Evolutionary conservation across 768 basidiomycete species (phyloP).

Genomic region (Chalciporus chontae): DNA sequence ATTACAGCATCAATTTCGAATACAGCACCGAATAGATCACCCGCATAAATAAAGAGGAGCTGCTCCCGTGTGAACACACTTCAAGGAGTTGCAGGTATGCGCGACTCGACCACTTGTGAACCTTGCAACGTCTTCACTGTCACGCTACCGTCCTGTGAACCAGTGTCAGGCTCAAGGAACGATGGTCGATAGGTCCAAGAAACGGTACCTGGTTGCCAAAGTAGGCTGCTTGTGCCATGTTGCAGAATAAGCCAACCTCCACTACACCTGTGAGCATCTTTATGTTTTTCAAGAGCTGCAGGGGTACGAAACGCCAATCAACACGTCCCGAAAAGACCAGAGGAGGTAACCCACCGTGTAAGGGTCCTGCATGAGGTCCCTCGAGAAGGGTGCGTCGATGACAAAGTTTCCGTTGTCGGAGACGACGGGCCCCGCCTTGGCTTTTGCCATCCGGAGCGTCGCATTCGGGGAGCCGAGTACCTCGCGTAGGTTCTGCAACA

Average conservation of each 20-base stretch:
- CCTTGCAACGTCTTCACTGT: conserved; percentile 47
- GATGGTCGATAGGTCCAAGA: not conserved
- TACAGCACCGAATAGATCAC: not conserved
- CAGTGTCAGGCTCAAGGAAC: not conserved
- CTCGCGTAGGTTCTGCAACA: conserved; percentile 67
- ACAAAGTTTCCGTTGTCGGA: conserved; percentile 97
- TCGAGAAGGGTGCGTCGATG: conserved; percentile 90
- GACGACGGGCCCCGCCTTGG: conserved; percentile 94
- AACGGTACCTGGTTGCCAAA: conserved; percentile 77
- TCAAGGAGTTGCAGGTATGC: conserved; percentile 10
- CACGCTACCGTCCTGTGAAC: conserved; percentile 62
- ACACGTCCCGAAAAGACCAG: not conserved
- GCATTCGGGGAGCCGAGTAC: conserved; percentile 65
- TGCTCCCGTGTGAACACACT: not conserved
- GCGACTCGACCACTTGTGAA: conserved; percentile 20
- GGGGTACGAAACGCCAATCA: not conserved
- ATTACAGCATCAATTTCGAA: not conserved
- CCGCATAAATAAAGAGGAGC: not conserved
- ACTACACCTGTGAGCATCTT: conserved; percentile 97
- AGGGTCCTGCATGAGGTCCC: conserved; percentile 65
- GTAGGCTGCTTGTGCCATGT: conserved; percentile 93
- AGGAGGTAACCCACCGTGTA: conserved; percentile 41
- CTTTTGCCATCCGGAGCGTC: conserved; percentile 87
- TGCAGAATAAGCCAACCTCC: conserved; percentile 97
- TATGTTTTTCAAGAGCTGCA: conserved; percentile 70